These are phyloP conservation scores for grape (Vitis vinifera) DNA, from an alignment of 164 flowering plant genomes.

Conservation along the genomic window DNA sequence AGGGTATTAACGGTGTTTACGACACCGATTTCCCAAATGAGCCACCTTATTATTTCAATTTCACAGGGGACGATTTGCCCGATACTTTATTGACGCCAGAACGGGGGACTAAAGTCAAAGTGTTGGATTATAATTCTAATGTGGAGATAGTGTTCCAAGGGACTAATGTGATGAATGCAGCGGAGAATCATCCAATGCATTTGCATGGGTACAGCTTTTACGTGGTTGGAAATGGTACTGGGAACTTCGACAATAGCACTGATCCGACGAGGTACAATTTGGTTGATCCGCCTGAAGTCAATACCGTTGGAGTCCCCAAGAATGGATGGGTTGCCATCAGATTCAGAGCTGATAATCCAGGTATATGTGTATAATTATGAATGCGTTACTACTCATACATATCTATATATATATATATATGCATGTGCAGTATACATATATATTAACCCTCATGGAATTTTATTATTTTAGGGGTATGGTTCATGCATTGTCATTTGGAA, in stretches of 20 bases:
- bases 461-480: slow-evolving; percentile 3
- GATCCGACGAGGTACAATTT: slow-evolving; percentile 19
- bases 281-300: slow-evolving; percentile 19
- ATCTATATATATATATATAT: not conserved
- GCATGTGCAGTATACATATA: too few relatives aligned
- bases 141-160: slow-evolving; percentile 25
- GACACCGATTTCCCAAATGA: slow-evolving; percentile 7
- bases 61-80: slow-evolving; percentile 8
- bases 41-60: slow-evolving; percentile 11
- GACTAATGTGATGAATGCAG: slow-evolving; percentile 8
- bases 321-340: slow-evolving; percentile 27
- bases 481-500: slow-evolving; percentile 8
- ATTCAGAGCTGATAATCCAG: slow-evolving; percentile 24
- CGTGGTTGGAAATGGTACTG: slow-evolving; percentile 20
- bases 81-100: not conserved
- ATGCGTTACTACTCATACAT: not conserved
- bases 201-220: slow-evolving; percentile 28
- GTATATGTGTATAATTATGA: not conserved
- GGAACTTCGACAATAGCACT: slow-evolving; percentile 12
- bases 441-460: too few relatives aligned
- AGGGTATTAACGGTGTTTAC: not conserved
- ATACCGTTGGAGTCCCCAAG: slow-evolving; percentile 22
- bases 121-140: slow-evolving; percentile 8
- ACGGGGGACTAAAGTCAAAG: slow-evolving; percentile 8
- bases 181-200: slow-evolving; percentile 24